Evolutionary conservation across 495 filamentous ascomycete species (phyloP).

Genomic region (Penicillium desertorum): DNA sequence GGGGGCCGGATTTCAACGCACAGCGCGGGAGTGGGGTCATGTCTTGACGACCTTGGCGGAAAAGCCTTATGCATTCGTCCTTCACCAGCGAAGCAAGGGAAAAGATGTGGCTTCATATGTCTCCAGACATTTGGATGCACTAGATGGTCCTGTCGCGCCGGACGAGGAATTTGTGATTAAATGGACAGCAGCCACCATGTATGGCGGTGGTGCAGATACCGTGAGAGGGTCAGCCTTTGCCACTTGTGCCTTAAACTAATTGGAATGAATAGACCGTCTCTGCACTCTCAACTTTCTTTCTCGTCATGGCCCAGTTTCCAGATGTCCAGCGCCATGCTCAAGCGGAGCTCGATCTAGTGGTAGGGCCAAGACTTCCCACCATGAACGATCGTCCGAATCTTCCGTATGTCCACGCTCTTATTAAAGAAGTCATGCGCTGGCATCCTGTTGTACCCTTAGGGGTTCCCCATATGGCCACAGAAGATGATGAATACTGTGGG

Average conservation of each 20-base stretch:
- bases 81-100: too few relatives aligned
- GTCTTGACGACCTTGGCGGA: conserved; percentile 27
- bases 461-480: conserved; percentile 54
- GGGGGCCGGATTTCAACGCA: conserved; percentile 43
- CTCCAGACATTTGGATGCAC: too few relatives aligned
- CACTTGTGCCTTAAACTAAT: not conserved
- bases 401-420: conserved; percentile 44
- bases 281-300: conserved; percentile 39
- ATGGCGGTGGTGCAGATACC: conserved; percentile 57
- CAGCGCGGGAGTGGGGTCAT: conserved; percentile 31
- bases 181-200: conserved; percentile 46
- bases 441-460: conserved; percentile 43
- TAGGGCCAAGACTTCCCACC: conserved; percentile 27
- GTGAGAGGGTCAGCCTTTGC: conserved; percentile 1
- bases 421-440: conserved; percentile 49
- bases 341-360: conserved; percentile 56
- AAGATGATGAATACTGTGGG: conserved; percentile 55
- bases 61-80: conserved; percentile 38
- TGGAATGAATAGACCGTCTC: conserved; percentile 26
- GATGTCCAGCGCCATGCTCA: conserved; percentile 54
- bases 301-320: conserved; percentile 50
- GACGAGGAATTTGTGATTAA: conserved; percentile 31
- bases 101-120: too few relatives aligned
- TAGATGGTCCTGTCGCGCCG: too few relatives aligned
- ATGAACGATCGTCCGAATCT: conserved; percentile 30